phyloP scores from a whole-genome alignment of 2,329 filamentous ascomycete genomes.

The Lecanicillium sp. region DNA sequence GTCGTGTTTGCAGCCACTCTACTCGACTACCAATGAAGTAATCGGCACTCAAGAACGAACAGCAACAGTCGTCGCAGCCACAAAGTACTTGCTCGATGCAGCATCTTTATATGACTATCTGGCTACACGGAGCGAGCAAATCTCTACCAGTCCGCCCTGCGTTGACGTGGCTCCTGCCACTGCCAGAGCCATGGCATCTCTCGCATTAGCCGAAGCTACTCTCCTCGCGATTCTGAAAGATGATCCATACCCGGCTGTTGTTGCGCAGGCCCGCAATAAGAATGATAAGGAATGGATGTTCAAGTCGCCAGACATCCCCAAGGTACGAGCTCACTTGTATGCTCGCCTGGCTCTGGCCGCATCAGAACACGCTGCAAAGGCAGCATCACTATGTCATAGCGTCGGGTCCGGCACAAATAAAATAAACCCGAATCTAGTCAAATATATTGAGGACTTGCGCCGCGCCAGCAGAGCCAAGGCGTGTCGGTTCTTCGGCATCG shows the following conservation, averaged over 20 bases:
- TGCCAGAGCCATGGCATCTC: conserved; percentile 47
- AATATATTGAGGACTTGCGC: conserved; percentile 68
- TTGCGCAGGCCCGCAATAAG: conserved; percentile 73
- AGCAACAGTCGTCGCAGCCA: conserved; percentile 62
- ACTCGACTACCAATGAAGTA: conserved; percentile 54
- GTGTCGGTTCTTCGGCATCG: conserved; percentile 83
- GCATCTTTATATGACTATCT: conserved; percentile 72
- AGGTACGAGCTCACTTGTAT: conserved; percentile 81
- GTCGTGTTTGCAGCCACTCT: conserved; percentile 62
- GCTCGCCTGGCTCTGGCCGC: conserved; percentile 81
- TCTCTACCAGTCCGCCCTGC: conserved; percentile 33
- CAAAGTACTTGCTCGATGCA: conserved; percentile 68
- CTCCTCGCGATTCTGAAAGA: conserved; percentile 87
- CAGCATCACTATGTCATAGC: conserved; percentile 42
- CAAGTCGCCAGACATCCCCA: conserved; percentile 76
- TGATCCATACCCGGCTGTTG: conserved; percentile 79
- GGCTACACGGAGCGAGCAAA: conserved; percentile 42
- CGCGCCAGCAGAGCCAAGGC: conserved; percentile 73
- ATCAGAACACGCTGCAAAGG: conserved; percentile 76
- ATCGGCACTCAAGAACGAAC: conserved; percentile 58
- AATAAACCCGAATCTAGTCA: conserved; percentile 57
- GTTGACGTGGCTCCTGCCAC: conserved; percentile 45
- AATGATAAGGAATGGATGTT: conserved; percentile 96
- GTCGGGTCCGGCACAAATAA: conserved; percentile 32
- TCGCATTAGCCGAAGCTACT: conserved; percentile 81